phyloP scores from a whole-genome alignment of 2,329 filamentous ascomycete genomes.

The Bertia moriformis region DNA sequence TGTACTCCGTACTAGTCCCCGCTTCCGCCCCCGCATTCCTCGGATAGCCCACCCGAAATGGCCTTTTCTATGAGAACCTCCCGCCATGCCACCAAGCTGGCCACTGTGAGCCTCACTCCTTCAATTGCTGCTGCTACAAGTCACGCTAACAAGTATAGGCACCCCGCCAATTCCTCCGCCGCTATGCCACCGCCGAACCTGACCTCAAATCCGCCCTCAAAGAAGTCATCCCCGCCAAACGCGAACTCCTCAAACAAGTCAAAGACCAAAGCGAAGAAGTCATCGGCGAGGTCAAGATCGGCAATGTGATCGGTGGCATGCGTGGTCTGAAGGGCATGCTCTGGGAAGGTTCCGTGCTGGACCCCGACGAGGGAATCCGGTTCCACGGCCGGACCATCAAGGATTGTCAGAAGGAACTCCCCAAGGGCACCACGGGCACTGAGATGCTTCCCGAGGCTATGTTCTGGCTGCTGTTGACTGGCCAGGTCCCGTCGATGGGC shows the following conservation, averaged over 20 bases:
- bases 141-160: no score
- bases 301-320: conserved; percentile 62
- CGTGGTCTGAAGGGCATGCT: conserved; percentile 63
- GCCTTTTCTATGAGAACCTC: not conserved
- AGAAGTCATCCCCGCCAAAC: conserved; percentile 53
- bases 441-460: conserved; percentile 68
- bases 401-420: conserved; percentile 58
- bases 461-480: conserved; percentile 69
- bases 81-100: not conserved
- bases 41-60: not conserved
- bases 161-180: no score
- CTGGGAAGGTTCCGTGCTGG: conserved; percentile 65
- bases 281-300: conserved; percentile 58
- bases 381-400: conserved; percentile 68
- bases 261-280: conserved; percentile 50
- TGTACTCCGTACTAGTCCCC: not conserved
- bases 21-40: not conserved
- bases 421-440: conserved; percentile 56
- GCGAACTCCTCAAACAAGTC: conserved; percentile 57
- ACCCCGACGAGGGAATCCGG: conserved; percentile 62
- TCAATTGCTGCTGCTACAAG: not conserved
- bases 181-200: conserved; percentile 33
- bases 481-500: conserved; percentile 50
- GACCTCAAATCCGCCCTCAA: conserved; percentile 57
- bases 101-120: not conserved